These are phyloP conservation scores for Colletotrichum sp. DNA, from an alignment of 2,329 filamentous ascomycete species.

Conservation along the genomic window DNA sequence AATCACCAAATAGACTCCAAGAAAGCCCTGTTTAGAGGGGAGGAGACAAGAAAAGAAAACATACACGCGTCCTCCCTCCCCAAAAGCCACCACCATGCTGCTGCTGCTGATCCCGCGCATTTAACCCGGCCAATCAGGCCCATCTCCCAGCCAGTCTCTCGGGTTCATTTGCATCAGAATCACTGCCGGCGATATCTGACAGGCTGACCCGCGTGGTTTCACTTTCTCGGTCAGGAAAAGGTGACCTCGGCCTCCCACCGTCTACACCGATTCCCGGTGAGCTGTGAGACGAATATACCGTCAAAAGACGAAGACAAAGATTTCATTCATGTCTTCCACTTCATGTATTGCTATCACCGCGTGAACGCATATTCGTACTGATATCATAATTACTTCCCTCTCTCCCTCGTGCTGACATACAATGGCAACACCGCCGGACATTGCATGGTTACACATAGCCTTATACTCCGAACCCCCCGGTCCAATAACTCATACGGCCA, in stretches of 20 bases:
- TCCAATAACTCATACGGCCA: neutral
- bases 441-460: neutral
- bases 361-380: rapidly evolving
- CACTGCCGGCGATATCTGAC: neutral
- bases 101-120: neutral
- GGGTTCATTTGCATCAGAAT: neutral
- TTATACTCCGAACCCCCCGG: neutral
- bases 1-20: neutral
- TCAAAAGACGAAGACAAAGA: neutral
- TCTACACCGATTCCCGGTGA: neutral
- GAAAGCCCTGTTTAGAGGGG: neutral
- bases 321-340: neutral
- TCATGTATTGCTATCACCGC: rapidly evolving
- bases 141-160: neutral
- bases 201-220: neutral
- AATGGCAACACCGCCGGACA: neutral
- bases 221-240: neutral
- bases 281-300: neutral
- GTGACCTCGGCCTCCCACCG: neutral
- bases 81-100: neutral
- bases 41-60: neutral
- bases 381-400: neutral
- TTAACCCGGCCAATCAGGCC: neutral
- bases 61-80: neutral
- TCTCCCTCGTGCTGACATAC: neutral